Evolutionary conservation across 2,329 filamentous ascomycete species (phyloP).

Genomic region (Ceratocystis harringtonii): DNA sequence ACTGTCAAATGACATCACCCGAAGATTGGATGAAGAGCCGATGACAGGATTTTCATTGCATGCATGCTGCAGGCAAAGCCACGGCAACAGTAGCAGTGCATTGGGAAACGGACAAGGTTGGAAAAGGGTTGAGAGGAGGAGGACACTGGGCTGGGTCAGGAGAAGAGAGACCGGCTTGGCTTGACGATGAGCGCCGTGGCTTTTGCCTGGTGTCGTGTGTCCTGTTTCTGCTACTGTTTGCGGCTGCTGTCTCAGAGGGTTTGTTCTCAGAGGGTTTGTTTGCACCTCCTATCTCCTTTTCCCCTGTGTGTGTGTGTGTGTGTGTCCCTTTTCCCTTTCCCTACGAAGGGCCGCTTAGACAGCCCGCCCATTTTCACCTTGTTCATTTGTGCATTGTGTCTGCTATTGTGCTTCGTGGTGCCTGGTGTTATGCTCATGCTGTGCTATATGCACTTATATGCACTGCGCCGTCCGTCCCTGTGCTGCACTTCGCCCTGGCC

Average conservation of each 20-base stretch:
- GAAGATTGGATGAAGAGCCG: not conserved
- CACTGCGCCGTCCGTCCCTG: not conserved
- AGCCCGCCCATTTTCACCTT: no score
- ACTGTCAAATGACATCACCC: not conserved
- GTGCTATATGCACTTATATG: not conserved
- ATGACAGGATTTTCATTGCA: conserved; percentile 2
- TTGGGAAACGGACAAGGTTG: not conserved
- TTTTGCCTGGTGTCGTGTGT: no score
- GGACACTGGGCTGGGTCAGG: not conserved
- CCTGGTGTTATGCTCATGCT: not conserved
- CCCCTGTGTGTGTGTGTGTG: no score
- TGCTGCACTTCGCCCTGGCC: not conserved
- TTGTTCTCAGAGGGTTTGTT: no score
- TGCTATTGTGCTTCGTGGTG: not conserved
- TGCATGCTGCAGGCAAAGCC: not conserved
- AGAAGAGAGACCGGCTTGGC: not conserved
- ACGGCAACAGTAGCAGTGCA: not conserved
- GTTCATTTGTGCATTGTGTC: no score
- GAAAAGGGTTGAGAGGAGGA: not conserved
- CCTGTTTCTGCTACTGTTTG: no score
- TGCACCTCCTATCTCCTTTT: no score
- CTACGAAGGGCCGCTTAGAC: no score
- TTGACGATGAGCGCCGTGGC: not conserved
- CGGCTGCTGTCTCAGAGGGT: no score
- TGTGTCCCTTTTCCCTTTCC: no score